These are phyloP conservation scores for Aspergillus avenaceus DNA, from an alignment of 495 filamentous ascomycete genomes.

Conservation along the genomic window DNA sequence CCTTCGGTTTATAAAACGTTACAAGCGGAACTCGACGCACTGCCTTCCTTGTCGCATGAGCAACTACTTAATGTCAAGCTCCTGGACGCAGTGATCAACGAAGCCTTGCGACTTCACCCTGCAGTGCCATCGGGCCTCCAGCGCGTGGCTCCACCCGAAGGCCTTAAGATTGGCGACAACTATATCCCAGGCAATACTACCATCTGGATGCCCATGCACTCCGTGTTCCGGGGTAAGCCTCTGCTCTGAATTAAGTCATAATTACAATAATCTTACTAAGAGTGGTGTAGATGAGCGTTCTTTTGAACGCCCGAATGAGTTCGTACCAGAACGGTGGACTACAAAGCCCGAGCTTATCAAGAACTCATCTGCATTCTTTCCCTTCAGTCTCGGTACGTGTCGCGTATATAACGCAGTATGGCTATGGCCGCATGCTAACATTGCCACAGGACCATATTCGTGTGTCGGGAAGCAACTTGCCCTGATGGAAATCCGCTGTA, in stretches of 20 bases:
- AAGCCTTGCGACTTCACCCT: slow-evolving; percentile 43
- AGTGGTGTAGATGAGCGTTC: slow-evolving; percentile 13
- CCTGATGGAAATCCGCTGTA: slow-evolving; percentile 40
- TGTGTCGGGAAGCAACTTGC: slow-evolving; percentile 54
- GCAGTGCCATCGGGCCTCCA: slow-evolving; percentile 15
- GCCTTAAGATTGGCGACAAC: slow-evolving; percentile 18
- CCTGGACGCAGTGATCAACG: slow-evolving; percentile 49
- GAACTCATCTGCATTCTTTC: slow-evolving; percentile 26
- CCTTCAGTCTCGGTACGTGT: slow-evolving; percentile 24
- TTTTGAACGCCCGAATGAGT: slow-evolving; percentile 33
- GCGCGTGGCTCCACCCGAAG: slow-evolving; percentile 18
- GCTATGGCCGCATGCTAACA: background rate
- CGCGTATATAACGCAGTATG: background rate
- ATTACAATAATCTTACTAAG: background rate
- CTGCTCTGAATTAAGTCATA: background rate
- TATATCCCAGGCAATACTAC: slow-evolving; percentile 28
- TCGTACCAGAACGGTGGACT: slow-evolving; percentile 43
- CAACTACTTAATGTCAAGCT: slow-evolving; percentile 5
- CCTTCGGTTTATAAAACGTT: slow-evolving; percentile 12
- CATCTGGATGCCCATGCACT: slow-evolving; percentile 20
- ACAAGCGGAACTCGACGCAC: slow-evolving; percentile 16
- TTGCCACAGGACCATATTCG: slow-evolving; percentile 26
- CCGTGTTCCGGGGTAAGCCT: slow-evolving; percentile 25
- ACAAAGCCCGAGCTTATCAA: slow-evolving; percentile 29
- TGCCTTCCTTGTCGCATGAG: slow-evolving; percentile 10